Evolutionary conservation across 371 early-diverging fungal species (phyloP).

Genomic region (Mucor racemosus): DNA sequence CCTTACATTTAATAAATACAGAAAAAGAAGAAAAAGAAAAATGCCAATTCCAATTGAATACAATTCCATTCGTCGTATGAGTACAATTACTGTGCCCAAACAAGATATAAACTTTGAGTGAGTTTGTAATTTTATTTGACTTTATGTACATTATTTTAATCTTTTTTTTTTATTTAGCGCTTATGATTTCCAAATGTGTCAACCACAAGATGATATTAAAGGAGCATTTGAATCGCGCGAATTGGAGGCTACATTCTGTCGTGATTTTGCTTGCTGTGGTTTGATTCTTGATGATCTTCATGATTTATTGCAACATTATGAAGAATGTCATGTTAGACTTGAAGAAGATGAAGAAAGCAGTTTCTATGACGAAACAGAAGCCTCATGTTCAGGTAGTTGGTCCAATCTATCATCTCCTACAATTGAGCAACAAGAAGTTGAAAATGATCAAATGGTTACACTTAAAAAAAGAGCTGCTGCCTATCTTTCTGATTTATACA

Average conservation of each 20-base stretch:
- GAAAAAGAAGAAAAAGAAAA: slow-evolving; percentile 7
- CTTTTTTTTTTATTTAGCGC: slow-evolving; percentile 28
- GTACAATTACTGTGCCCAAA: slow-evolving; percentile 47
- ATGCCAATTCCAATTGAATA: slow-evolving; percentile 53
- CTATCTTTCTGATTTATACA: slow-evolving; percentile 52
- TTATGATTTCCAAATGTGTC: slow-evolving; percentile 50
- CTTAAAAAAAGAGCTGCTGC: slow-evolving; percentile 50
- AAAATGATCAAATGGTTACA: slow-evolving; percentile 24
- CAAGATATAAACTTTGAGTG: slow-evolving; percentile 41
- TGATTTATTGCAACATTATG: slow-evolving; percentile 94
- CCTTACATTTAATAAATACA: slow-evolving; percentile 6
- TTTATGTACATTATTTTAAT: background rate
- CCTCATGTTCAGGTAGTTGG: slow-evolving; percentile 1
- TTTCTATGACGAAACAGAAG: slow-evolving; percentile 36
- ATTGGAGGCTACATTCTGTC: slow-evolving; percentile 90
- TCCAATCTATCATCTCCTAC: slow-evolving; percentile 38
- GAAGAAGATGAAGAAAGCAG: slow-evolving; percentile 72
- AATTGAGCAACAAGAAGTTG: slow-evolving; percentile 29
- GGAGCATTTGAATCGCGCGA: slow-evolving; percentile 60
- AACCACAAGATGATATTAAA: slow-evolving; percentile 48
- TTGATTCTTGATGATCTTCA: slow-evolving; percentile 83
- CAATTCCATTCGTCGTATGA: slow-evolving; percentile 42
- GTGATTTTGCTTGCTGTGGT: slow-evolving; percentile 95
- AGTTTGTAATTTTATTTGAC: slow-evolving; percentile 11
- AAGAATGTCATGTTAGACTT: slow-evolving; percentile 89